phyloP scores from a whole-genome alignment of 2,329 filamentous ascomycete genomes.

The Chaetomiaceae sp. region DNA sequence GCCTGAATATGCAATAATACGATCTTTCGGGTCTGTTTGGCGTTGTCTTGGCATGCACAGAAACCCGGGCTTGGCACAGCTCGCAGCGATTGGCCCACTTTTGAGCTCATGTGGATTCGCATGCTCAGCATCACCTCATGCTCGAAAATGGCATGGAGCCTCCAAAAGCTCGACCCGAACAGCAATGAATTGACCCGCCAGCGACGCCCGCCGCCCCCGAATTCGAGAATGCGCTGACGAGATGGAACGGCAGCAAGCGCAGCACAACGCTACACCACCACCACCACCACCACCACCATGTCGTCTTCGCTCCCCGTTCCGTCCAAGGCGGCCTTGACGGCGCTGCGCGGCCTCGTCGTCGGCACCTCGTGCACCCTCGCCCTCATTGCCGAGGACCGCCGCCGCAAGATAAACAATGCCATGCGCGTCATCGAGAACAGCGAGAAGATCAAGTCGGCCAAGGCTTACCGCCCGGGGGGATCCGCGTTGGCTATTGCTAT shows the following conservation, averaged over 20 bases:
- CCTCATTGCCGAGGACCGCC: constrained; percentile 42
- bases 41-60: background rate
- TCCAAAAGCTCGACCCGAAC: background rate
- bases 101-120: constrained; percentile 9
- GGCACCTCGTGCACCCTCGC: constrained; percentile 44
- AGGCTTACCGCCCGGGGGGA: constrained; percentile 35
- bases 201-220: background rate
- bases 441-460: constrained; percentile 36
- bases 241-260: constrained; percentile 22
- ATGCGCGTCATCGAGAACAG: constrained; percentile 38
- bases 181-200: background rate
- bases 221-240: constrained; percentile 23
- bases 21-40: too few relatives aligned
- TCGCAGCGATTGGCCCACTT: background rate
- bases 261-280: too few relatives aligned
- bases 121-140: constrained; percentile 13
- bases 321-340: constrained; percentile 43
- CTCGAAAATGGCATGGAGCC: constrained; percentile 2
- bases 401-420: constrained; percentile 40
- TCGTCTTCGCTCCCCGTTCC: constrained; percentile 39
- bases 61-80: background rate
- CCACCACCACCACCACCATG: too few relatives aligned
- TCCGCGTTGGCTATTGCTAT: constrained; percentile 23
- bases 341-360: constrained; percentile 41
- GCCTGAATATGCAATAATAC: too few relatives aligned